Evolutionary conservation across 2,329 filamentous ascomycete genomes (phyloP).

Genomic region (Sarocladium oryzae): DNA sequence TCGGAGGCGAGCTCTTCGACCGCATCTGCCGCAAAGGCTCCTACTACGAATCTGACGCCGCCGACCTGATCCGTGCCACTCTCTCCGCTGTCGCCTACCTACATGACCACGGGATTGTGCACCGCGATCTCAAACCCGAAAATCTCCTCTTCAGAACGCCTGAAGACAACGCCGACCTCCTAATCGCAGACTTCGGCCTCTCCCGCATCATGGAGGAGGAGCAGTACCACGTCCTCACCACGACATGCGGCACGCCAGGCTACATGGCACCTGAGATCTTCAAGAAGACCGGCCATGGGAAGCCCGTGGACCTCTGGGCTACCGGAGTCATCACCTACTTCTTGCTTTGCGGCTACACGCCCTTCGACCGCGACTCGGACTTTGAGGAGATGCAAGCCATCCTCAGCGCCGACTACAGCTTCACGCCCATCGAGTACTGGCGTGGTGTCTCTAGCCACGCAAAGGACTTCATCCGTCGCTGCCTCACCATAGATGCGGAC

Average conservation of each 20-base stretch:
- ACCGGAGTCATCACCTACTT: constrained; percentile 99
- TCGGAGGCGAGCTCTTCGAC: constrained; percentile 95
- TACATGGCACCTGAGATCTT: constrained; percentile 99
- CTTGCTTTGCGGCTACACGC: constrained; percentile 93
- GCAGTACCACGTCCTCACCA: constrained; percentile 95
- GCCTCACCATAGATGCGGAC: constrained; percentile 82
- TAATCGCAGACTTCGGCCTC: constrained; percentile 95
- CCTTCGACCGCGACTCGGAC: constrained; percentile 94
- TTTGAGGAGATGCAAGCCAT: constrained; percentile 99
- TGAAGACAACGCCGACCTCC: constrained; percentile 92
- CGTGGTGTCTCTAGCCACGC: constrained; percentile 80
- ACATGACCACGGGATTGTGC: constrained; percentile 97
- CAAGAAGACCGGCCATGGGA: constrained; percentile 96
- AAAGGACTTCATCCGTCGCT: constrained; percentile 87
- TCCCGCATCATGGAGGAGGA: constrained; percentile 98
- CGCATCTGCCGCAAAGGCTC: constrained; percentile 97
- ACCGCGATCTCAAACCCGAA: constrained; percentile 95
- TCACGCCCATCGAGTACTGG: constrained; percentile 94
- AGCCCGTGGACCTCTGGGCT: constrained; percentile 97
- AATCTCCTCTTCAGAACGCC: constrained; percentile 95
- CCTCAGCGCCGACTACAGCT: constrained; percentile 90
- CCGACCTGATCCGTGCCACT: constrained; percentile 88
- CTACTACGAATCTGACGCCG: constrained; percentile 96
- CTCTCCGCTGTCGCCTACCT: constrained; percentile 97
- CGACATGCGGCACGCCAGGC: constrained; percentile 93